phyloP scores from a whole-genome alignment of 169 alveolate genomes.

The Plasmodium gonderi region DNA sequence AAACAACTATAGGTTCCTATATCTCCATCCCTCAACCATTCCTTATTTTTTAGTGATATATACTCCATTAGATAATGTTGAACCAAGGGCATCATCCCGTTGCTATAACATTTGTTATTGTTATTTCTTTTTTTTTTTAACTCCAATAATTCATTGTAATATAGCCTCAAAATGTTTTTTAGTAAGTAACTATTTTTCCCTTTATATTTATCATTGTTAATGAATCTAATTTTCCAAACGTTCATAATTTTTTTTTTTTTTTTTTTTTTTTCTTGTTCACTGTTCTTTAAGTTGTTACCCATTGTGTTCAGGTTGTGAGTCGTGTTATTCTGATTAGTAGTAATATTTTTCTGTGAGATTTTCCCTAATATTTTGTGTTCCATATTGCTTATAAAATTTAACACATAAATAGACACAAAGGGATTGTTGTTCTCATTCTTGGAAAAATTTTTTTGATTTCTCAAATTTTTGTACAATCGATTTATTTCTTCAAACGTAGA shows the following conservation, averaged over 20 bases:
- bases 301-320: no score
- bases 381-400: constrained; percentile 49
- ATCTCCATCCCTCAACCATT: constrained; percentile 36
- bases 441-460: constrained; percentile 33
- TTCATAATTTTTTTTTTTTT: background rate
- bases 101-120: background rate
- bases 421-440: constrained; percentile 14
- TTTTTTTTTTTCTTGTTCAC: background rate
- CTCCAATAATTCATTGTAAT: constrained; percentile 40
- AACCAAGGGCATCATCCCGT: background rate
- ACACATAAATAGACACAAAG: constrained; percentile 21
- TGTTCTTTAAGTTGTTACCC: no score
- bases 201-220: constrained; percentile 35
- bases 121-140: constrained; percentile 18
- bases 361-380: constrained; percentile 11
- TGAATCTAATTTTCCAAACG: constrained; percentile 64
- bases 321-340: background rate
- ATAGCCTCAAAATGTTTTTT: constrained; percentile 33
- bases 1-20: constrained; percentile 2
- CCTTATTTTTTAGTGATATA: constrained; percentile 16
- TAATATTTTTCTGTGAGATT: background rate
- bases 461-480: constrained; percentile 3
- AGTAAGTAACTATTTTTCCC: constrained; percentile 58
- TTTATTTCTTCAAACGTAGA: constrained; percentile 55
- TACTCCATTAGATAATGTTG: constrained; percentile 15